These are phyloP conservation scores for Eucalyptus victrix DNA, from an alignment of 345 rosid genomes.

Conservation along the genomic window DNA sequence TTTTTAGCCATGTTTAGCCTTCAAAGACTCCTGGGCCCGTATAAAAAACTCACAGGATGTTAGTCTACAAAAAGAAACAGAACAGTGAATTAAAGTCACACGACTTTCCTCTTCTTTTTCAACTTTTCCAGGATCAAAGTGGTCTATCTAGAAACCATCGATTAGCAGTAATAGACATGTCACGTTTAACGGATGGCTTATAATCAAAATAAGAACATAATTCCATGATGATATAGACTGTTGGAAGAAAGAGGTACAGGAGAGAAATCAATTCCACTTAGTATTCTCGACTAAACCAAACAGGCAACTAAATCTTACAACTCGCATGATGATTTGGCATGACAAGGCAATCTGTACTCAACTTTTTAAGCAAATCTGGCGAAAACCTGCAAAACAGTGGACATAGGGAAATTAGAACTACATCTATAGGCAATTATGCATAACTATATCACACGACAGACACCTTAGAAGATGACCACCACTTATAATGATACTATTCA, in stretches of 20 bases:
- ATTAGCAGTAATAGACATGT: not conserved
- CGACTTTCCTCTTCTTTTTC: not conserved
- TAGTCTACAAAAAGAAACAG: not conserved
- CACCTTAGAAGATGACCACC: no score
- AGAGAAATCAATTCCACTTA: not conserved
- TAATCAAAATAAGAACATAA: not conserved
- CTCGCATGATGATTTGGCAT: not conserved
- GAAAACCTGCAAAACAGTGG: not conserved
- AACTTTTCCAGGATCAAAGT: not conserved
- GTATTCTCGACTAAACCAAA: not conserved
- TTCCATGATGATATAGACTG: not conserved
- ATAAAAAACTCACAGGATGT: conserved; percentile 17
- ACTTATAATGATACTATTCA: no score
- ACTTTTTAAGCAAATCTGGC: no score
- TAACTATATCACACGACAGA: not conserved
- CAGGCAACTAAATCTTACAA: not conserved
- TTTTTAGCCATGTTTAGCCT: not conserved
- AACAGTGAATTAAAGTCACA: not conserved
- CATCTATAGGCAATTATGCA: not conserved
- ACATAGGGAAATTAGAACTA: not conserved
- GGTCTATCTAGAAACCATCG: not conserved
- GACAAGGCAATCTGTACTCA: no score
- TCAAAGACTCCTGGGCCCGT: not conserved
- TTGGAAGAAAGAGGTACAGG: not conserved
- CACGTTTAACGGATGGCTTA: not conserved